phyloP scores from a whole-genome alignment of 2,329 filamentous ascomycete genomes.

The Escovopsis sp. region DNA sequence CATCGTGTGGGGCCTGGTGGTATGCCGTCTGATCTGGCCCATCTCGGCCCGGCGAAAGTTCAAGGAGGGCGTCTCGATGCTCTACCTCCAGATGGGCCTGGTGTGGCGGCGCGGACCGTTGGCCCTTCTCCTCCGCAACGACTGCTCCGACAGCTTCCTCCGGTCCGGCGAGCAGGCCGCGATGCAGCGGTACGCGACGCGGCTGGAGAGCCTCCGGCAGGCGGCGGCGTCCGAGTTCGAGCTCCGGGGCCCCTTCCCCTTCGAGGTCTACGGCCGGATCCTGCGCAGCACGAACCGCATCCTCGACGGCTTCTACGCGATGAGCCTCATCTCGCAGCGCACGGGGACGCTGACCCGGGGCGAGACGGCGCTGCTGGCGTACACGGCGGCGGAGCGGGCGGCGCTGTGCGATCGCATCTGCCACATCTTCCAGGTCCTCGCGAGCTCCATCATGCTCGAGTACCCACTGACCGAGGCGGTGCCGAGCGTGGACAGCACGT shows the following conservation, averaged over 20 bases:
- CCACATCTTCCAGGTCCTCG: conserved; percentile 67
- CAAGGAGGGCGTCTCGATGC: conserved; percentile 66
- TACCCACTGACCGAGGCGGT: conserved; percentile 75
- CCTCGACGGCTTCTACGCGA: conserved; percentile 79
- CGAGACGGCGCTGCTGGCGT: conserved; percentile 60
- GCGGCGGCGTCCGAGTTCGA: conserved; percentile 69
- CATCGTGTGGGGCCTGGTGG: conserved; percentile 73
- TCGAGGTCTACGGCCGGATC: conserved; percentile 52
- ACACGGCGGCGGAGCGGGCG: conserved; percentile 62
- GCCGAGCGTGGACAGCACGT: conserved; percentile 59
- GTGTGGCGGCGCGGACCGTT: conserved; percentile 87
- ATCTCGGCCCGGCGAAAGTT: conserved; percentile 74
- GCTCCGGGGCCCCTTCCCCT: conserved; percentile 66
- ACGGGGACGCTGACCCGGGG: conserved; percentile 58
- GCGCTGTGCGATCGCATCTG: conserved; percentile 73
- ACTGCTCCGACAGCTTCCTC: conserved; percentile 52
- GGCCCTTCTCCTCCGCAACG: conserved; percentile 50
- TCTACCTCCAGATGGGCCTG: conserved; percentile 82
- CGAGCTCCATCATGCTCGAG: conserved; percentile 76
- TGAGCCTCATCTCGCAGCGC: conserved; percentile 77
- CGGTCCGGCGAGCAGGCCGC: conserved; percentile 70
- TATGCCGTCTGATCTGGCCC: conserved; percentile 78
- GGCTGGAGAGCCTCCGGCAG: conserved; percentile 53
- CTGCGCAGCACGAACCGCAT: conserved; percentile 63
- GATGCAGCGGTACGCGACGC: conserved; percentile 58